Evolutionary conservation across 495 filamentous ascomycete genomes (phyloP), one percentile per base, ranked within the genome.

Genomic region (Xanthoparmelia taractica): DNA sequence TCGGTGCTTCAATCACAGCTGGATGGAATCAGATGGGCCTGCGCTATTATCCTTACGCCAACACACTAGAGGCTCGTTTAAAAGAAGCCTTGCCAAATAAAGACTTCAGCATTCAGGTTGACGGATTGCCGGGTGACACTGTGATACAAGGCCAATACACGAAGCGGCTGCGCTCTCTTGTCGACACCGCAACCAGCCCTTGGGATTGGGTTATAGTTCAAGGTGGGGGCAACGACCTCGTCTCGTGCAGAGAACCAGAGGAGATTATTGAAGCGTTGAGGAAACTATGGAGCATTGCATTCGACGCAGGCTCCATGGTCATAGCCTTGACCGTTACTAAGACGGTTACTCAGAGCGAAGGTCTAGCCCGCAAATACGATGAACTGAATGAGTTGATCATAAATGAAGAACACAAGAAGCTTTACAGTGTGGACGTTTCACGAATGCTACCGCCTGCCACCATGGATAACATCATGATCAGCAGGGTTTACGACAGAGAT

Each of bases 321-420:
- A 71, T 88, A 8, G 79, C 84, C 0, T 72, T 87, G 54, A 88
- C 84, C 0, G 76, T 88, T 10, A 84, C 82, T 4, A 84, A 87
- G 47, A 70, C 68, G 8, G 61, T 79, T 31, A 72, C 78, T 59
- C 59, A 34, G 8, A 50, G 40, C 27, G 58, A 27, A 0, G 47
- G 33, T 17, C 12, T 58, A 12, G 57, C 34, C 12, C 56, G 67
- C 13, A 73, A 66, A 29, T 74, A 83, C 3, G 69, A 76, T 25
- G 65, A 69, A 54, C 65, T 88, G 65, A 87, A 88, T 60, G 67
- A 73, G 0, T 59, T 76, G 33, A 85, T 88, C 56, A 74, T 75
- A 59, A 68, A 65, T 12, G 76, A 82, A 59, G 68, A 76, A 36
- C 70, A 68, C 33, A 70, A 78, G 10, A 64, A 75, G 66, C 80